Conservation (phyloP, 208 protist genomes). For the Crithidia thermophila region DNA sequence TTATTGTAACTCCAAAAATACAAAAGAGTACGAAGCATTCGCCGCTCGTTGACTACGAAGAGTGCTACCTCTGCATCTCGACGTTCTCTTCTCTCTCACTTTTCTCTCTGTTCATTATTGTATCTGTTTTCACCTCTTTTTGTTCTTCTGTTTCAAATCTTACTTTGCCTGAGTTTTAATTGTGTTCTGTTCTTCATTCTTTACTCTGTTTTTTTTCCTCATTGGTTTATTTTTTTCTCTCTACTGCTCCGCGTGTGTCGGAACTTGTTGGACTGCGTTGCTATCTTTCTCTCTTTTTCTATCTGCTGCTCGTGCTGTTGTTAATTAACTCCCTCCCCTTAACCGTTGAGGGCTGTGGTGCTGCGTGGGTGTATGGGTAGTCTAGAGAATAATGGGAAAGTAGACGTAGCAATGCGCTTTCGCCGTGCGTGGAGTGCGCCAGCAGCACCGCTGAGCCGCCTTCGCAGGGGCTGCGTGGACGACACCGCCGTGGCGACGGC, state of each 20-base stretch:
- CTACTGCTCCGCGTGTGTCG: too few relatives aligned
- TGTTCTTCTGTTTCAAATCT: neutral
- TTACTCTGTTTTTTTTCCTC: neutral
- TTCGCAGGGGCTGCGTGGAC: neutral
- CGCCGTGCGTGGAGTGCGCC: slow-evolving; percentile 39
- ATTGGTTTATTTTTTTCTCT: neutral
- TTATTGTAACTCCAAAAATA: neutral
- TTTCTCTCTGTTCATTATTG: too few relatives aligned
- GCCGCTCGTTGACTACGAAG: too few relatives aligned
- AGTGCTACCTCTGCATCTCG: too few relatives aligned
- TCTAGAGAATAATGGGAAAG: slow-evolving; percentile 26
- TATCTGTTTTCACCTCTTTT: too few relatives aligned
- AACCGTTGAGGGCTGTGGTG: neutral
- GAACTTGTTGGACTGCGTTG: too few relatives aligned
- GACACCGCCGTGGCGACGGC: neutral
- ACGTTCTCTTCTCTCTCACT: too few relatives aligned
- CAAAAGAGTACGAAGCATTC: too few relatives aligned
- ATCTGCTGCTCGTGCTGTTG: too few relatives aligned
- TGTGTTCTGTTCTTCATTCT: neutral
- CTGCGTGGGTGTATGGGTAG: slow-evolving; percentile 26
- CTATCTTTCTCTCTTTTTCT: too few relatives aligned
- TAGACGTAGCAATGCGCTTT: slow-evolving; percentile 35
- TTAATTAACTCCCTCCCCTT: too few relatives aligned
- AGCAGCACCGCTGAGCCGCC: slow-evolving; percentile 31
- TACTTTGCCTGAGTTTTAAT: slow-evolving; percentile 15